A percentile compares a stretch with the other conserved stretches of the same genome.
These are phyloP conservation scores for Suillus decipiens DNA, from an alignment of 768 basidiomycete genomes.

Conservation along the genomic window DNA sequence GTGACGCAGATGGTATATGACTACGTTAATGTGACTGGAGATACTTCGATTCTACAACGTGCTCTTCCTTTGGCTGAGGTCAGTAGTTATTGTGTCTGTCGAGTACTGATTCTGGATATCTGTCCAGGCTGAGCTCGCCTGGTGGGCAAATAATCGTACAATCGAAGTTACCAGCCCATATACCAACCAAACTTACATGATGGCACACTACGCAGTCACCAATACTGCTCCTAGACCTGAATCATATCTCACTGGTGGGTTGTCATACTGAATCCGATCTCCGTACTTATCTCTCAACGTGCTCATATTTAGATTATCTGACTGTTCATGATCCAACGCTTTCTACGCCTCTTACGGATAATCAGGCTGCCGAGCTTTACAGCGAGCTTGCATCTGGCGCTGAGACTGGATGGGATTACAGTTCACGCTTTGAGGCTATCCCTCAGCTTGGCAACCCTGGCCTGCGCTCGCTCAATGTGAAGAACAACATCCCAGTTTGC, in stretches of 20 bases:
- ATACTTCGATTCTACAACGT: conserved; percentile 71
- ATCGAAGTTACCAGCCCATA: conserved; percentile 68
- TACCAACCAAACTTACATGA: conserved; percentile 61
- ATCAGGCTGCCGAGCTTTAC: conserved; percentile 66
- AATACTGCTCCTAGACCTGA: conserved; percentile 91
- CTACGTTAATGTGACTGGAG: conserved; percentile 74
- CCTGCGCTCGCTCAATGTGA: conserved; percentile 71
- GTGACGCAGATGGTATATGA: conserved; percentile 74
- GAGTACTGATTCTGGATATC: not conserved
- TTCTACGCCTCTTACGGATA: conserved; percentile 56
- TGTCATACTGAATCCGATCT: not conserved
- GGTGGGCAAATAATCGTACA: conserved; percentile 82
- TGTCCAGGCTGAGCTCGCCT: conserved; percentile 69
- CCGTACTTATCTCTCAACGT: conserved; percentile 9
- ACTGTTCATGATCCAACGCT: conserved; percentile 71
- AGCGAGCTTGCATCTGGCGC: conserved; percentile 87
- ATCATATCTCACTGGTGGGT: conserved; percentile 64
- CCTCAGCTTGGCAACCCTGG: conserved; percentile 47
- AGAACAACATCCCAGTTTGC: conserved; percentile 69
- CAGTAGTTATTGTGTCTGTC: conserved; percentile 14
- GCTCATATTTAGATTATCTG: conserved; percentile 61
- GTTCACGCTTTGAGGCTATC: conserved; percentile 45
- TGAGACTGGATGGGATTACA: conserved; percentile 62
- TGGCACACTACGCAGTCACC: conserved; percentile 75
- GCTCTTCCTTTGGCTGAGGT: conserved; percentile 88